Evolutionary conservation across 176 grass and related monocot genomes (phyloP), one percentile per base, ranked within the genome.

Genomic region (Chrysopogon serrulatus): DNA sequence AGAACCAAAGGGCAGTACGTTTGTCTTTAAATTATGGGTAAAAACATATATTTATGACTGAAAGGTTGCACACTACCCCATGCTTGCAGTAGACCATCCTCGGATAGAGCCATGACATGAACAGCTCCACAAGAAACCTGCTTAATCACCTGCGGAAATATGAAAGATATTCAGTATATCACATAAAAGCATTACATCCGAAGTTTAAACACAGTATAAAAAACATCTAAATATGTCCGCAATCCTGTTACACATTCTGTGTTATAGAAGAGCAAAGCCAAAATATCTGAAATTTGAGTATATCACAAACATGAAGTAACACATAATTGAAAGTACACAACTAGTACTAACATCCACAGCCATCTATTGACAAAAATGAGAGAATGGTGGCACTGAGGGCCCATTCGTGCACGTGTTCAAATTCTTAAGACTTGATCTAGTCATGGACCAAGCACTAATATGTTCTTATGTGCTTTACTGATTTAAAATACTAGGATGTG

Each of bases 111-210:
- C 68, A 95, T 68, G 4, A 98, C 96, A 88, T 95, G 96, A 83
- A 78, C 91, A 78, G 93, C 74, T 40, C 93, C 96, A 82, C 96
- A 98, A 81, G 96, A 95, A 82, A 98, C 93, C 81, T 98, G 93
- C 36, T 71, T 65, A 73, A 98, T 90, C 47, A 93, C 91, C 96
- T 98, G 87, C 47, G 41, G 10, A 75, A 10, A 68, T 69, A 89
- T 36, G 26, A 49, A 67, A 47, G 11, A 79, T 82, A 60, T 71
- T 82, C 37, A 78, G 45, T 28, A 60, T 9, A 30, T 59, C n/a
- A 61, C 24, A 30, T 56, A 27, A 48, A 88, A 45, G 72, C 18
- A 74, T 28, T 68, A 72, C 78, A 77, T 47, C 65, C 1, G 1
- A 77, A 70, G 56, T 54, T 27, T 32, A 64, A 64, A 81, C 9